A percentile compares a stretch with the other conserved stretches of the same genome.
These are phyloP conservation scores for Coniochaeta sp. DNA, from an alignment of 2,329 filamentous ascomycete species.

Conservation along the genomic window DNA sequence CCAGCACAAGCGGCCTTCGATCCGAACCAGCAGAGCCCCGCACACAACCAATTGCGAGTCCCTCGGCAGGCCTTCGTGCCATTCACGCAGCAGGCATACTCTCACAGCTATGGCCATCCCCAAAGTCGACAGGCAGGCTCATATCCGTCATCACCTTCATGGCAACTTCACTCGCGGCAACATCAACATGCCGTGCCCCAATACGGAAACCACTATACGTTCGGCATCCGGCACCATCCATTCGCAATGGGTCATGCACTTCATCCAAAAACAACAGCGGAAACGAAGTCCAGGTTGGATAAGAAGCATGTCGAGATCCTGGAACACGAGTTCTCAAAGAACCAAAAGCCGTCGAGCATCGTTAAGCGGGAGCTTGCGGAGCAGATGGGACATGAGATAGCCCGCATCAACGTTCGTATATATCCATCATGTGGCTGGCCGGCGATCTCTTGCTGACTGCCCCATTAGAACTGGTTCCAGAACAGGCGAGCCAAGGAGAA, in stretches of 20 bases:
- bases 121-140: not conserved
- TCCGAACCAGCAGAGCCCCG: not conserved
- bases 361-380: constrained; percentile 55
- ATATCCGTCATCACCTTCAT: not conserved
- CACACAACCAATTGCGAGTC: not conserved
- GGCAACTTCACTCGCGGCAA: not conserved
- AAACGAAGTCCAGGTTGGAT: constrained; percentile 46
- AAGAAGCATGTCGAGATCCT: constrained; percentile 53
- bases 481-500: constrained; percentile 59
- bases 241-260: not conserved
- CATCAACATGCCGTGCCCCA: not conserved
- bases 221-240: not conserved
- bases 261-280: constrained; percentile 8
- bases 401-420: constrained; percentile 53
- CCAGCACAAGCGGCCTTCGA: not conserved
- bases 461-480: constrained; percentile 60
- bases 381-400: constrained; percentile 54
- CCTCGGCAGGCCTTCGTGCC: not conserved
- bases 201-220: not conserved
- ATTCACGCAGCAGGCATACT: not conserved
- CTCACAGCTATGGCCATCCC: not conserved
- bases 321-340: constrained; percentile 55
- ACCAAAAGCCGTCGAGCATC: constrained; percentile 57
- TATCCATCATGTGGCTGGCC: constrained; percentile 4
- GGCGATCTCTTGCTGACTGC: constrained; percentile 7